These are phyloP conservation scores for Fusarium incarnatum DNA, from an alignment of 2,329 filamentous ascomycete species.

Conservation along the genomic window DNA sequence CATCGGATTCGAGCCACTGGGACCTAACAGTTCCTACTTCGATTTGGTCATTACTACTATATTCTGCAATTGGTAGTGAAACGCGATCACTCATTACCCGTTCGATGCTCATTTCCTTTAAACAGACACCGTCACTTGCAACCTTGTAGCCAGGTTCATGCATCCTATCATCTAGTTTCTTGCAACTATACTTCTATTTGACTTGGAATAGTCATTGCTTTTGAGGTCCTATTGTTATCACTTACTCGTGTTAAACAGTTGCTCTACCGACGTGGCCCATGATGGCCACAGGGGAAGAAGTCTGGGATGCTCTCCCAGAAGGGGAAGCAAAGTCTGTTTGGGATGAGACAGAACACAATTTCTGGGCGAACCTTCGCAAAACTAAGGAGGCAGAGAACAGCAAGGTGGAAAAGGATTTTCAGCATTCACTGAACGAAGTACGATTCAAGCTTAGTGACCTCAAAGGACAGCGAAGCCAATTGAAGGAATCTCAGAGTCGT, in stretches of 20 bases:
- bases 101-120: slow-evolving; percentile 6
- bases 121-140: slow-evolving; percentile 19
- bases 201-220: background rate
- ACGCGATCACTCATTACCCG: slow-evolving; percentile 6
- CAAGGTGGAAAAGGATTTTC: slow-evolving; percentile 45
- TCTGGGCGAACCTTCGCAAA: slow-evolving; percentile 49
- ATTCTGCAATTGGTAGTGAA: slow-evolving; percentile 24
- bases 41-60: slow-evolving; percentile 17
- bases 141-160: slow-evolving; percentile 6
- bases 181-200: background rate
- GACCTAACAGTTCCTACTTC: slow-evolving; percentile 30
- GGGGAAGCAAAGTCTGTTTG: slow-evolving; percentile 52
- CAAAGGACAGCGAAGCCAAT: slow-evolving; percentile 45
- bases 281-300: slow-evolving; percentile 43
- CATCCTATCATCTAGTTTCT: slow-evolving; percentile 13
- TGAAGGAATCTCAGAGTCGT: slow-evolving; percentile 46
- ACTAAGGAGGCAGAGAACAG: slow-evolving; percentile 42
- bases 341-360: slow-evolving; percentile 53
- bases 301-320: slow-evolving; percentile 48
- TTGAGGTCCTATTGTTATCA: background rate
- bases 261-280: slow-evolving; percentile 6
- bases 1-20: slow-evolving; percentile 36
- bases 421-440: slow-evolving; percentile 42
- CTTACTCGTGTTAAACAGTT: background rate
- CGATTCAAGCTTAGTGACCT: slow-evolving; percentile 48